Evolutionary conservation across 352 stramenopile species (phyloP), one percentile per base, ranked within the genome.

Genomic region (Pythium guiyangense): DNA sequence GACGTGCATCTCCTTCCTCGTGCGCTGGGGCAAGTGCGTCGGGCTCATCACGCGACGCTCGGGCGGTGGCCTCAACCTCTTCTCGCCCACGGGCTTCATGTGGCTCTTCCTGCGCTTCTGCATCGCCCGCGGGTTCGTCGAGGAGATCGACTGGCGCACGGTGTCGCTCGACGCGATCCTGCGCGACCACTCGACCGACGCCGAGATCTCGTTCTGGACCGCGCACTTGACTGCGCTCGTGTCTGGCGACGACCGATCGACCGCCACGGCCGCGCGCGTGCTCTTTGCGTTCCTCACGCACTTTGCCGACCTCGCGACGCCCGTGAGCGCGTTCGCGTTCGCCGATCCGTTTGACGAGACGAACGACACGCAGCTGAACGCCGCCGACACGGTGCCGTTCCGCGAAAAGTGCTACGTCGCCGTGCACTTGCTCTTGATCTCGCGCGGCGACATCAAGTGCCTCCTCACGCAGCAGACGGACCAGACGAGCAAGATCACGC

Each of bases 31-130:
- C 18, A 90, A 89, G 54, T 86, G 74, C 9, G 69, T 79, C 1
- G 80, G 77, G 1, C 29, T 92, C 35, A 81, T 92, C 64, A 70
- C 76, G 17, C 79, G 83, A 15, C 72, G 74, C 0, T 78, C 68
- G 6, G 65, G 74, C 29, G 70, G 69, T 37, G 80, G 83, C 1
- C 49, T 72, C 11, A 70, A 84, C 44, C 69, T 91, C 53, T 77
- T 92, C 56, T 71, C 70, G 9, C 77, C 80, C 0, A 78, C 79
- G 2, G 81, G 77, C 12, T 88, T 92, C 48, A 79, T 88, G 52
- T 90, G 83, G 83, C 46, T 92, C 10, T 90, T 90, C 54, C 17
- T 91, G 25, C 54, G 66, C 0, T 92, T 91, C 68, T 91, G 79
- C 53, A 64, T 70, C 20, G 52, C 82, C 20, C 53, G 76, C 10